A percentile compares a stretch with the other conserved stretches of the same genome.
Evolutionary conservation across 305 asterid species (phyloP).

Genomic region (Fraxinus velutina): DNA sequence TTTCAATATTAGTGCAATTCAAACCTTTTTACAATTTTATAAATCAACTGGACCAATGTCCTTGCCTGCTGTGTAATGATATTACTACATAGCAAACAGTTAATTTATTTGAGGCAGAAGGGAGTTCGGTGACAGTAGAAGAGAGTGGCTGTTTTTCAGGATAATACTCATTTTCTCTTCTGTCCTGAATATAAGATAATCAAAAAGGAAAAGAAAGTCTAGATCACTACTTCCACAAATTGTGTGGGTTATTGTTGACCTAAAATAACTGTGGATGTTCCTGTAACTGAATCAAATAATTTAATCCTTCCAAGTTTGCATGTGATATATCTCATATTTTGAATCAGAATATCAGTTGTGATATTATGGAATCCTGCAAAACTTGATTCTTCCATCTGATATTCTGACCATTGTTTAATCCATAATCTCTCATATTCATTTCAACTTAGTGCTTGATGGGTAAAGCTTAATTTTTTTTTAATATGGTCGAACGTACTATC

Average conservation of each 20-base stretch:
- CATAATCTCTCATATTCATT: conserved; percentile 6
- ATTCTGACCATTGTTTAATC: neutral
- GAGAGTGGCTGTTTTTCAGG: neutral
- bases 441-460: neutral
- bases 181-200: neutral
- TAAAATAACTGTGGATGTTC: neutral
- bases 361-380: neutral
- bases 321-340: neutral
- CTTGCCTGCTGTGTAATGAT: conserved; percentile 2
- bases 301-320: neutral
- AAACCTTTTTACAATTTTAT: neutral
- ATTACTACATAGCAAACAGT: neutral
- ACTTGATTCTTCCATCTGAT: neutral
- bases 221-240: neutral
- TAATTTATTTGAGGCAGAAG: neutral
- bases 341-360: neutral
- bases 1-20: neutral
- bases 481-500: neutral
- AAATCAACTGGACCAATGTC: neutral
- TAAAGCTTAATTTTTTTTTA: neutral
- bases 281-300: neutral
- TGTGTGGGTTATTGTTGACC: neutral
- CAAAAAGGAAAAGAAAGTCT: neutral
- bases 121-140: neutral
- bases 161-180: neutral